Evolutionary conservation across 805 yeast genomes (phyloP).

Genomic region (Sugiyamaella marilandica): DNA sequence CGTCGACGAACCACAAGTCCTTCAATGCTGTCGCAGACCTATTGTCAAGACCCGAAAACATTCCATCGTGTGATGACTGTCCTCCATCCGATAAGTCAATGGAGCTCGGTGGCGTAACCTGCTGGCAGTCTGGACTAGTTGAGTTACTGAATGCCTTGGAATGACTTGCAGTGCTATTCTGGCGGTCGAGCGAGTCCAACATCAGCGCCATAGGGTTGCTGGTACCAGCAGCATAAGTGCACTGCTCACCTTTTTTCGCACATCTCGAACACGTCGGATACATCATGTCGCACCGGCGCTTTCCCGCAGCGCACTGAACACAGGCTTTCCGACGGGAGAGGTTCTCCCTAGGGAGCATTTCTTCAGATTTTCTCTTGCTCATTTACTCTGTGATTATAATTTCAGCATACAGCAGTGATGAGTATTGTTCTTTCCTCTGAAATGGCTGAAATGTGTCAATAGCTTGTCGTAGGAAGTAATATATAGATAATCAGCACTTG

Average conservation of each 20-base stretch:
- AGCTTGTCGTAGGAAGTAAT: too few relatives aligned
- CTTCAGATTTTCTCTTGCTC: too few relatives aligned
- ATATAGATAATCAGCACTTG: too few relatives aligned
- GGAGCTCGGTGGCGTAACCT: not conserved
- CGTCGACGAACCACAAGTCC: not conserved
- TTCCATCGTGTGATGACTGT: not conserved
- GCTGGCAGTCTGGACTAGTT: not conserved
- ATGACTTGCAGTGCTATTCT: not conserved
- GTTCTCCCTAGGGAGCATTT: too few relatives aligned
- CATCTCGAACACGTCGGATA: slow-evolving; percentile 25
- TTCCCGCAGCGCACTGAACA: slow-evolving; percentile 19
- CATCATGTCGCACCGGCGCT: slow-evolving; percentile 22
- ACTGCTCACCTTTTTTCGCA: slow-evolving; percentile 13
- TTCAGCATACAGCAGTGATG: too few relatives aligned
- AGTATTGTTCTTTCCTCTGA: too few relatives aligned
- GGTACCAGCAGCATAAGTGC: slow-evolving; percentile 13
- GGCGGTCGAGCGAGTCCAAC: not conserved
- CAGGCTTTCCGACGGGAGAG: slow-evolving; percentile 18
- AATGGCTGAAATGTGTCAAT: too few relatives aligned
- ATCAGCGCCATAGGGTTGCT: slow-evolving; percentile 9
- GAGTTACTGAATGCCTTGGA: not conserved
- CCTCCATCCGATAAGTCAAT: not conserved
- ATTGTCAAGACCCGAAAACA: not conserved
- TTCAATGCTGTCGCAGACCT: not conserved
- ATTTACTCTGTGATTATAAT: too few relatives aligned